Evolutionary conservation across 371 early-diverging fungal species (phyloP).

Genomic region (Blakeslea trispora): DNA sequence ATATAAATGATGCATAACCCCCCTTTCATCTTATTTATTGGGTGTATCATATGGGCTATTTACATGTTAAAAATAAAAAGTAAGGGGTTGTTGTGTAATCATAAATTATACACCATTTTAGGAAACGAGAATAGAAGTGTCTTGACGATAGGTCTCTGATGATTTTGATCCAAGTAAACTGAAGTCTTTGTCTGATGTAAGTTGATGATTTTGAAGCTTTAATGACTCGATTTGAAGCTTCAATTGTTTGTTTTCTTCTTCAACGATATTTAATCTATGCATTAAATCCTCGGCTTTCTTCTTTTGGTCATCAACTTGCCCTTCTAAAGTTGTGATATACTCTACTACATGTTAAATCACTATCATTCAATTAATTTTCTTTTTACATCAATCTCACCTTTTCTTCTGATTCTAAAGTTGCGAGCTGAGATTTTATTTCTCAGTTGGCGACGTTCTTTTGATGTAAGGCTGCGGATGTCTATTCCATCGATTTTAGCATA

Average conservation of each 20-base stretch:
- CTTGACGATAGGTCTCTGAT: conserved; percentile 35
- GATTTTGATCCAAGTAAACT: conserved; percentile 30
- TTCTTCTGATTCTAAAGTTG: conserved; percentile 38
- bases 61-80: conserved; percentile 7
- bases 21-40: background rate
- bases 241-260: conserved; percentile 58
- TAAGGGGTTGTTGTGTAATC: conserved; percentile 2
- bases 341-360: conserved; percentile 35
- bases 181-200: conserved; percentile 25
- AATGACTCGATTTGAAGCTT: conserved; percentile 47
- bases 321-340: conserved; percentile 73
- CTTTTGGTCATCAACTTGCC: conserved; percentile 63
- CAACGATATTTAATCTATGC: conserved; percentile 38
- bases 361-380: background rate
- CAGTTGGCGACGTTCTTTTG: conserved; percentile 35
- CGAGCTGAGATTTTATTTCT: conserved; percentile 40
- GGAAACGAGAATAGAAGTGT: conserved; percentile 36
- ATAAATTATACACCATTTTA: conserved; percentile 4
- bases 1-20: no score
- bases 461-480: conserved; percentile 45
- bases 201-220: conserved; percentile 28
- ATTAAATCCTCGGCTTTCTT: conserved; percentile 50
- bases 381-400: conserved; percentile 26
- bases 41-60: conserved; percentile 2
- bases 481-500: conserved; percentile 29